Evolutionary conservation across 345 rosid genomes (phyloP), one percentile per base, ranked within the genome.

Genomic region (Salix viminalis): DNA sequence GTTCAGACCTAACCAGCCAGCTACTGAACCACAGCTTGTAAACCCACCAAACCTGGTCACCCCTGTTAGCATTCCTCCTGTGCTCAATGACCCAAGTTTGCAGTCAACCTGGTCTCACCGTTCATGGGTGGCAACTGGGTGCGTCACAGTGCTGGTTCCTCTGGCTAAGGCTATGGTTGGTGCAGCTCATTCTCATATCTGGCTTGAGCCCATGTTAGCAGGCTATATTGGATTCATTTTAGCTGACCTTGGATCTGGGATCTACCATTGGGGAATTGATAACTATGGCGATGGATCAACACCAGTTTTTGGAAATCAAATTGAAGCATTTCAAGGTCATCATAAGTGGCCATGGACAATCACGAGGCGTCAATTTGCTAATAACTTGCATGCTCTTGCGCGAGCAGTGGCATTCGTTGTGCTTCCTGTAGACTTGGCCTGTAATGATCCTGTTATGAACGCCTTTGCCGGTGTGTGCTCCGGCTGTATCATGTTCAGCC

Each of bases 251-350:
- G 91, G 94, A 62, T 91, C 97, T 2, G 97, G 97, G 37, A 87
- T 93, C 23, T 95, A 93, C 87, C 99, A 95, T 54, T 95, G 99
- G 99, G 96, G 93, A 30, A 90, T 89, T 0, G 99, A 93, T 73
- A 95, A 95, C 79, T 93, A 91, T 6, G 99, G 99, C 0, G 91
- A 86, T 74, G 92, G 74, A 34, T 87, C 92, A 0, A 93, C 96
- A 5, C 94, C 91, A 0, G 4, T 93, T 14, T 89, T 95, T 11
- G 94, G 99, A 48, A 1, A 83, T 18, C 99, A 95, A 70, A 93
- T 93, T 7, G 96, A 93, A 79, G 97, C 96, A 26, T 93, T 91
- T 75, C 97, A 90, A 58, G 99, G 97, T 18, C 99, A 95, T 78
- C 99, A 95, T 71, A 91, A 83, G 85, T 91, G 89, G 92, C 97